A percentile compares a stretch with the other conserved stretches of the same genome.
Evolutionary conservation across 441 rosid genomes (phyloP).

Genomic region (Eutrema salsugineum): DNA sequence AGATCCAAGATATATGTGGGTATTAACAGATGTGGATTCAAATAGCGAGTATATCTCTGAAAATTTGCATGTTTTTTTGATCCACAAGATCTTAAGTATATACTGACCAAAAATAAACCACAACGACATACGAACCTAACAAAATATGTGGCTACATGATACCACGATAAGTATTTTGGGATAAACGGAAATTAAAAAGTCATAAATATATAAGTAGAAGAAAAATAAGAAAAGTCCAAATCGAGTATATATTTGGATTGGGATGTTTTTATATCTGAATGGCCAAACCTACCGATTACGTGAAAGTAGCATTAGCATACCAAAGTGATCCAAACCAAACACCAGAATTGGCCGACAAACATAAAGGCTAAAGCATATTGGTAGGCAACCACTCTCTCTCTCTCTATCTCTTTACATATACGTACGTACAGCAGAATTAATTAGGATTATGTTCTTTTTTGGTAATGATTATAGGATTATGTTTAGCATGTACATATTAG

Average conservation of each 20-base stretch:
- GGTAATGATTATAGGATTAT: background rate
- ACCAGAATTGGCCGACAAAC: slow-evolving; percentile 28
- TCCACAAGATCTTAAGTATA: background rate
- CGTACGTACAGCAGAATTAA: background rate
- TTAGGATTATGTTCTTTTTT: background rate
- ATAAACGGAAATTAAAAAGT: background rate
- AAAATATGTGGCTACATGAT: background rate
- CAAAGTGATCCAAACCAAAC: slow-evolving; percentile 19
- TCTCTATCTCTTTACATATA: background rate
- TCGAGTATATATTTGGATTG: background rate
- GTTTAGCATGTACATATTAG: background rate
- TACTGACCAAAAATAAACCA: background rate
- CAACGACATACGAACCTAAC: background rate
- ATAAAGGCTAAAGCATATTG: slow-evolving; percentile 8
- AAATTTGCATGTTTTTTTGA: background rate
- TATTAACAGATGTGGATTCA: no score
- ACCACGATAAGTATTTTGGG: background rate
- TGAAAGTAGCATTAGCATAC: slow-evolving; percentile 9
- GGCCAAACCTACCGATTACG: slow-evolving; percentile 26
- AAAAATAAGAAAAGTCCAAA: background rate
- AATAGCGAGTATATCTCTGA: no score
- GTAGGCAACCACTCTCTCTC: slow-evolving; percentile 14
- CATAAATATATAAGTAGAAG: background rate
- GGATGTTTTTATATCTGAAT: slow-evolving; percentile 22
- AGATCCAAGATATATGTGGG: no score